phyloP scores from a whole-genome alignment of 306 rosid genomes.

The Benincasa hispida region DNA sequence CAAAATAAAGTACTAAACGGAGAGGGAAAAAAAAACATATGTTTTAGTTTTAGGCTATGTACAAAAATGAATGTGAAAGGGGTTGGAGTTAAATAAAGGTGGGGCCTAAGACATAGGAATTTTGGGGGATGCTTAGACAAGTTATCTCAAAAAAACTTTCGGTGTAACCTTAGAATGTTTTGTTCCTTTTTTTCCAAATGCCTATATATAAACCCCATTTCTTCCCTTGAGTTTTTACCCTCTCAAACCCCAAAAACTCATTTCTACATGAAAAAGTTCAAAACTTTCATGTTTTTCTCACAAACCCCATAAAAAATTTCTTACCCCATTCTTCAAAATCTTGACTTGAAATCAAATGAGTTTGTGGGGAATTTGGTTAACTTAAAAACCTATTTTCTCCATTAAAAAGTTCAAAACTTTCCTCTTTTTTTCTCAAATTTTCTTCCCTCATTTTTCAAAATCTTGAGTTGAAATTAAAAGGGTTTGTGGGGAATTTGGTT shows the following conservation, averaged over 20 bases:
- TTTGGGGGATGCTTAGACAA: conserved; percentile 52
- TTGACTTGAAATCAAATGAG: conserved; percentile 12
- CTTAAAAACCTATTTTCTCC: background rate
- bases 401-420: background rate
- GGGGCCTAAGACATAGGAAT: conserved; percentile 45
- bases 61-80: conserved; percentile 38
- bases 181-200: conserved; percentile 21
- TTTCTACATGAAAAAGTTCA: too few species aligned
- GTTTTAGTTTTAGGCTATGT: background rate
- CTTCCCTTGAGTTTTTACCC: conserved; percentile 23
- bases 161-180: conserved; percentile 44
- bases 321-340: background rate
- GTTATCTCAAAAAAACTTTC: conserved; percentile 60
- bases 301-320: too few species aligned
- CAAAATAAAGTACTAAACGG: too few species aligned
- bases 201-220: conserved; percentile 24
- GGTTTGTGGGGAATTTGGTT: conserved; percentile 22
- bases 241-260: background rate
- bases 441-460: background rate
- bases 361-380: conserved; percentile 20
- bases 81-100: conserved; percentile 20
- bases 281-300: too few species aligned
- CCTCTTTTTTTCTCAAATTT: background rate
- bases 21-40: too few species aligned
- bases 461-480: conserved; percentile 8